A percentile compares a stretch with the other conserved stretches of the same genome.
These are phyloP conservation scores for Toxoplasma gondii DNA, from an alignment of 169 alveolate species.

Conservation along the genomic window DNA sequence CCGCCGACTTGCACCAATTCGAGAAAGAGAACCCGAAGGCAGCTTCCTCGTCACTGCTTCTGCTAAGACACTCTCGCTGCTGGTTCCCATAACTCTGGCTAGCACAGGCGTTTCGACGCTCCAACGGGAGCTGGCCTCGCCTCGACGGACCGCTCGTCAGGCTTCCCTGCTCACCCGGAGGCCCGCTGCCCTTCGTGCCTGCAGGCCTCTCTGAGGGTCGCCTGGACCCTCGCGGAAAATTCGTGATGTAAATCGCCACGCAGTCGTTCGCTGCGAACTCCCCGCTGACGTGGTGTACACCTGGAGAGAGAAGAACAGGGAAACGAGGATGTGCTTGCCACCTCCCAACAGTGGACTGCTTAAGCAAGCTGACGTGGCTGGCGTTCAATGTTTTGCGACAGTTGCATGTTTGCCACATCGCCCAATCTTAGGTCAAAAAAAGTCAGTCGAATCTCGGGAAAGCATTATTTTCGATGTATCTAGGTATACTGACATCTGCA, in stretches of 20 bases:
- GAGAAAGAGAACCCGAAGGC: no score
- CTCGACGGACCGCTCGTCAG: background rate
- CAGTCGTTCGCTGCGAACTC: conserved; percentile 37
- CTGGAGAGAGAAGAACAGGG: background rate
- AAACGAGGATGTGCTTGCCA: no score
- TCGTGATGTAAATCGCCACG: conserved; percentile 6
- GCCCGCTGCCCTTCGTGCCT: background rate
- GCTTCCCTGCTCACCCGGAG: background rate
- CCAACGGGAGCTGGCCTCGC: background rate
- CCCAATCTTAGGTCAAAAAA: no score
- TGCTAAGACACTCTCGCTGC: background rate
- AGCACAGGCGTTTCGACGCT: background rate
- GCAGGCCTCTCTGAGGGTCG: background rate
- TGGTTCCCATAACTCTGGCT: background rate
- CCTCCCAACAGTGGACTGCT: no score
- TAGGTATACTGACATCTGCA: no score
- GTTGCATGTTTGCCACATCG: no score
- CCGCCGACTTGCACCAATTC: no score
- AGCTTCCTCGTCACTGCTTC: background rate
- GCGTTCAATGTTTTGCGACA: no score
- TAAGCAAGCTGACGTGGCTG: no score
- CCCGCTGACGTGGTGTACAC: conserved; percentile 33
- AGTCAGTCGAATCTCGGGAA: no score
- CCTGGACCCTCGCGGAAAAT: background rate
- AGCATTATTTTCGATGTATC: no score